phyloP scores from a whole-genome alignment of 2,329 filamentous ascomycete species.

The Colletotrichum salicis region DNA sequence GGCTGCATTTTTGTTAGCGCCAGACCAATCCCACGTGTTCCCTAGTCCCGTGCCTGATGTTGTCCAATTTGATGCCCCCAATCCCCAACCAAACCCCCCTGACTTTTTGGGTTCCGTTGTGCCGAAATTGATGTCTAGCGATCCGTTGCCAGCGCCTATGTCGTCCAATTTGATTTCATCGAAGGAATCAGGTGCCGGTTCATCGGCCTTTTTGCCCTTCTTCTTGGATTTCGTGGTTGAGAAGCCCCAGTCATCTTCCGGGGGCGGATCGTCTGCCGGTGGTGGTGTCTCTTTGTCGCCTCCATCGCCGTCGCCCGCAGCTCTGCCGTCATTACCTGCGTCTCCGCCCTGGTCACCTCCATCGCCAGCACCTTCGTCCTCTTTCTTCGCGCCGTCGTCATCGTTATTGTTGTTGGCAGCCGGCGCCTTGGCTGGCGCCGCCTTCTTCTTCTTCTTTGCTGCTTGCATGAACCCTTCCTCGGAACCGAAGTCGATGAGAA shows the following conservation, averaged over 20 bases:
- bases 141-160: conserved; percentile 53
- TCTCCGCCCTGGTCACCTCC: conserved; percentile 43
- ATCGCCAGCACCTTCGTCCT: conserved; percentile 49
- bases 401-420: conserved; percentile 51
- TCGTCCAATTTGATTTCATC: conserved; percentile 76
- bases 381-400: conserved; percentile 52
- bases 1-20: conserved; percentile 45
- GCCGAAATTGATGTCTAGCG: conserved; percentile 66
- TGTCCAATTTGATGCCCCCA: conserved; percentile 67
- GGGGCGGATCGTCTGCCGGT: conserved; percentile 49
- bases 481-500: conserved; percentile 67
- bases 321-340: conserved; percentile 28
- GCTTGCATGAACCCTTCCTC: conserved; percentile 65
- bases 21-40: conserved; percentile 56
- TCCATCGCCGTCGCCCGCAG: conserved; percentile 39
- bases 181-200: conserved; percentile 58
- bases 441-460: conserved; percentile 68
- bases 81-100: conserved; percentile 60
- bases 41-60: conserved; percentile 52
- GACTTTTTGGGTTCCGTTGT: conserved; percentile 54
- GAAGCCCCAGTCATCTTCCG: conserved; percentile 65
- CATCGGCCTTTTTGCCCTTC: conserved; percentile 60
- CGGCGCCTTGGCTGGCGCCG: conserved; percentile 53
- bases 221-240: conserved; percentile 62
- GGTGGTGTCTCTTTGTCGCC: conserved; percentile 41